Base-by-base conservation (phyloP, 495 filamentous ascomycete species). In the Mytilinidion resinicola region DNA sequence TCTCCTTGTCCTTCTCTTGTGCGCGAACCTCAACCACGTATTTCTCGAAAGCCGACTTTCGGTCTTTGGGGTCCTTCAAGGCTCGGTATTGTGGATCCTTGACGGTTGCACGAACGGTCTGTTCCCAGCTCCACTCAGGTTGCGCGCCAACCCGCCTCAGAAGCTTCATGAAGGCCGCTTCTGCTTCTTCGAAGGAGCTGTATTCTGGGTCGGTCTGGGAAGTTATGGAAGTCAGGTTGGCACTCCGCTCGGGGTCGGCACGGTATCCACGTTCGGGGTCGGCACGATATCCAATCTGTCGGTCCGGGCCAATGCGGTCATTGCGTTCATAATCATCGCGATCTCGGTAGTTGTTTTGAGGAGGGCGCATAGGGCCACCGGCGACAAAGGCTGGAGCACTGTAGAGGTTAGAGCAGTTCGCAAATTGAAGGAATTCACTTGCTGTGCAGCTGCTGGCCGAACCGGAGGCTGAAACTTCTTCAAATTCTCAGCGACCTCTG, bases 41-140 rank as follows among this genome's bases (percentile, higher is more conserved):
- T 77, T 96, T 96, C 78, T 96, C 89, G 73, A 96, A 97, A 19
- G 91, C 90, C 59, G 85, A 78, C 74, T 91, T 92, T 62, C 93
- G 85, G 68, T 96, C 90, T 70, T 84, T 89, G 3, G 95, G 93
- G 66, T 97, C 92, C 68, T 92, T 95, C 59, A 99, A 80, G 10
- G 93, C 87, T 51, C 92, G 87, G 68, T 93, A 97, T 64, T 96
- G 90, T 34, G 91, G 86, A 61, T 99, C 93, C 70, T 89, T 92
- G 67, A 96, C 89, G n/a, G 86, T 88, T 14, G 82, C 82, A 49
- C 89, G 85, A 76, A 99, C 86, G 0, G 90, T 85, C 67, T 95
- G 86, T 56, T 93, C 88, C 90, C 90, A 99, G 0, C 84, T 82
- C 90, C 89, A 96, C 66, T 96, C 89, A 9, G 90, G 84, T 61